Evolutionary conservation across 495 filamentous ascomycete genomes (phyloP).

Genomic region (Patellaria atrata): DNA sequence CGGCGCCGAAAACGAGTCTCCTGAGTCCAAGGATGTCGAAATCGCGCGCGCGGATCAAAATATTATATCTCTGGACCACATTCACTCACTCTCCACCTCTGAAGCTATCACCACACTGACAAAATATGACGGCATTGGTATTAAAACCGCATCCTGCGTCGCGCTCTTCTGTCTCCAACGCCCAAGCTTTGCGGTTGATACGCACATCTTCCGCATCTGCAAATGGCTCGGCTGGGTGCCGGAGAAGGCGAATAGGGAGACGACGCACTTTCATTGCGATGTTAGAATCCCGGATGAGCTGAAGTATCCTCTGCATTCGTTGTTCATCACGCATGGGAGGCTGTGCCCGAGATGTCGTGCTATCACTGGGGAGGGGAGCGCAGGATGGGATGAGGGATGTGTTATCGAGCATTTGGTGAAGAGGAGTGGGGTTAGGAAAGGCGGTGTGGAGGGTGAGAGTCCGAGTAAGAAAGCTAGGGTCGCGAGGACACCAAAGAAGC

Average conservation of each 20-base stretch:
- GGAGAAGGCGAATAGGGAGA: conserved; percentile 38
- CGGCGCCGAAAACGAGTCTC: conserved; percentile 27
- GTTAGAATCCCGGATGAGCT: conserved; percentile 66
- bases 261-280: conserved; percentile 69
- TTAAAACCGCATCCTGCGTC: conserved; percentile 78
- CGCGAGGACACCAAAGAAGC: neutral
- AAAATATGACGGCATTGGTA: conserved; percentile 71
- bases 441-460: conserved; percentile 7
- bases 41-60: conserved; percentile 40
- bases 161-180: conserved; percentile 38
- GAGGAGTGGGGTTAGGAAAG: conserved; percentile 26
- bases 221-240: conserved; percentile 82
- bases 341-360: conserved; percentile 65
- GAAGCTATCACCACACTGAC: conserved; percentile 60
- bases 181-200: conserved; percentile 32
- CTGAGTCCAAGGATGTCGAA: conserved; percentile 35
- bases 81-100: conserved; percentile 50
- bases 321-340: conserved; percentile 79
- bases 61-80: conserved; percentile 59
- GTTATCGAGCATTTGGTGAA: conserved; percentile 32
- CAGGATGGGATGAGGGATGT: conserved; percentile 30
- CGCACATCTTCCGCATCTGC: conserved; percentile 47
- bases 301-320: conserved; percentile 79
- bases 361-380: conserved; percentile 23
- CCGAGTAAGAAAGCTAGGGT: conserved; percentile 19